Evolutionary conservation across 2,329 filamentous ascomycete genomes (phyloP), one percentile per base, ranked within the genome.

Genomic region (Fonsecaea monophora): DNA sequence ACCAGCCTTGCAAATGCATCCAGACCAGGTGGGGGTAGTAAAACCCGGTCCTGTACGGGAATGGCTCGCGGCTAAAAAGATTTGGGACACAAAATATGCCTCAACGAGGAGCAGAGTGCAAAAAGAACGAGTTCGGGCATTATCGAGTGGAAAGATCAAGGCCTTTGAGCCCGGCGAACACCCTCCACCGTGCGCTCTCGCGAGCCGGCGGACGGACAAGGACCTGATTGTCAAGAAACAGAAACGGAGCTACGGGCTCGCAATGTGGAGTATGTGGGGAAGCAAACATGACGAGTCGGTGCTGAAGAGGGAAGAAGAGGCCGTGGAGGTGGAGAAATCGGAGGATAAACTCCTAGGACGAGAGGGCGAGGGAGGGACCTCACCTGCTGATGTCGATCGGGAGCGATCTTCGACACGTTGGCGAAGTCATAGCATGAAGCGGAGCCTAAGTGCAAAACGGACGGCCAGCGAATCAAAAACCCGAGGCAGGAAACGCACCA

Each of bases 191-290:
- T 92, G 90, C 53, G 92, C 95, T 0, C 80, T 97, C 9, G 93
- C 91, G 1, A 91, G 91, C 0, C 83, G 92, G 65, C 84, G 89
- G 66, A 84, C 82, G 56, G 75, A 82, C 67, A 80, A 81, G 59
- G 72, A 81, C 58, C 57, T 68, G n/a, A n/a, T 60, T 9, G 77
- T 79, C 63, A 75, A 75, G 71, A 77, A 82, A n/a, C 83, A 84
- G 68, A 78, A 79, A 71, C 89, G 86, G 82, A 93, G 91, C 70
- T 87, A 90, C 78, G 92, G 90, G 7, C 82, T 97, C 77, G 87
- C 89, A 2, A 81, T 97, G 70, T 98, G 94, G 94, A 91, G 89
- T 58, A 83, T 90, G 1, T 96, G 93, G 91, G 93, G 92, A 13
- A 94, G 90, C 54, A 96, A 91, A 76, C 92, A 97, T 75, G 95